Conservation (phyloP, 768 basidiomycete species). For the Mycena haematopus region DNA sequence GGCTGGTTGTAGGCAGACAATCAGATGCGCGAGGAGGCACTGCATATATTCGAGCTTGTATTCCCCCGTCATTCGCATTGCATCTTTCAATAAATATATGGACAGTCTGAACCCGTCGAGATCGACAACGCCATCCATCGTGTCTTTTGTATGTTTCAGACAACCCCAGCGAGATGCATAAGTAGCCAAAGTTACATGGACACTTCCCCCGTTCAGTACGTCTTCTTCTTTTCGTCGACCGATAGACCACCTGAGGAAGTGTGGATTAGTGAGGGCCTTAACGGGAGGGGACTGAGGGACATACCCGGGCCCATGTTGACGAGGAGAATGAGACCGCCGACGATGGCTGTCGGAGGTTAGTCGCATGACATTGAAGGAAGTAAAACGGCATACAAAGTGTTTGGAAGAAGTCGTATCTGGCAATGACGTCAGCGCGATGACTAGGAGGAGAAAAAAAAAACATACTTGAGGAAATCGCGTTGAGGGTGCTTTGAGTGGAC, state of each 20-base stretch:
- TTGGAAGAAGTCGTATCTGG: slow-evolving; percentile 98
- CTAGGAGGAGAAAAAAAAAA: slow-evolving; percentile 20
- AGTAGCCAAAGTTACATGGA: slow-evolving; percentile 15
- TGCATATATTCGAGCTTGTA: too few relatives aligned
- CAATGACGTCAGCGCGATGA: slow-evolving; percentile 32
- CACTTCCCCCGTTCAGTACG: slow-evolving; percentile 52
- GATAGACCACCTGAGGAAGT: slow-evolving; percentile 78
- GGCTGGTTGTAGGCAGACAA: too few relatives aligned
- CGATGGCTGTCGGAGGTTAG: slow-evolving; percentile 64
- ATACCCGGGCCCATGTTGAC: slow-evolving; percentile 97
- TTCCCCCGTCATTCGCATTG: too few relatives aligned
- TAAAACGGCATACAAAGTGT: slow-evolving; percentile 68
- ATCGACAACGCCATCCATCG: too few relatives aligned
- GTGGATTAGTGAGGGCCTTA: slow-evolving; percentile 10
- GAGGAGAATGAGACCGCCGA: slow-evolving; percentile 94
- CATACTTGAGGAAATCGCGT: slow-evolving; percentile 96
- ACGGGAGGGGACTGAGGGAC: slow-evolving; percentile 30
- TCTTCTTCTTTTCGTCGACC: slow-evolving; percentile 99
- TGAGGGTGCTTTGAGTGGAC: slow-evolving; percentile 92
- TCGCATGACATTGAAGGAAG: neutral
- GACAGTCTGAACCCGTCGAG: too few relatives aligned
- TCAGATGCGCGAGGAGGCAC: too few relatives aligned
- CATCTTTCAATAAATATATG: too few relatives aligned
- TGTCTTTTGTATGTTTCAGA: slow-evolving; percentile 2
- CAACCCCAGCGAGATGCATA: slow-evolving; percentile 13